phyloP scores from a whole-genome alignment of 345 rosid species.

The Populus davidiana region DNA sequence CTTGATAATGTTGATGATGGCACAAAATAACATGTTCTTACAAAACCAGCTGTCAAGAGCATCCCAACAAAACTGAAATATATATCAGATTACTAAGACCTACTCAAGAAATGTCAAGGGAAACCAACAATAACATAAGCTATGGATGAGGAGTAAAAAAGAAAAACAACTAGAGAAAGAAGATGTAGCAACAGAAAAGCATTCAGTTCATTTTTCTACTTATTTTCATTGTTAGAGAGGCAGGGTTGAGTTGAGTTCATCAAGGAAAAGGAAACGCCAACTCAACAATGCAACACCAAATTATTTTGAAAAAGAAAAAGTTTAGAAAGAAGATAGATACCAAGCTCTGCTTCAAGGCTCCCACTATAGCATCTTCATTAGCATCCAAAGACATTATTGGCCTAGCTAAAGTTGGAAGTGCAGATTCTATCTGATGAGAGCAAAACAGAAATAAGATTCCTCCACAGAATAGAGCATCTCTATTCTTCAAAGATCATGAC shows the following conservation, averaged over 20 bases:
- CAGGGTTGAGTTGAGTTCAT: not conserved
- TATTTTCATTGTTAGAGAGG: not conserved
- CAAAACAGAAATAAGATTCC: conserved; percentile 17
- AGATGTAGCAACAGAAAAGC: conserved; percentile 1
- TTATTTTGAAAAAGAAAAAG: not conserved
- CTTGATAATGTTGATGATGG: not conserved
- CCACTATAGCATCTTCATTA: conserved; percentile 92
- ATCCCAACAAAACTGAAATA: not conserved
- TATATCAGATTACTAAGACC: conserved; percentile 2
- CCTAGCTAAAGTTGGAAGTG: conserved; percentile 76
- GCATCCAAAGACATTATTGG: conserved; percentile 99
- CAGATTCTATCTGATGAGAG: conserved; percentile 76
- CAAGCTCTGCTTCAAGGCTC: conserved; percentile 88
- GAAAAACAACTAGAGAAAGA: not conserved
- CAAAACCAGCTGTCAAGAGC: not conserved
- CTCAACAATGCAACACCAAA: not conserved
- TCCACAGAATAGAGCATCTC: not conserved
- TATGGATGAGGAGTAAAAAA: not conserved
- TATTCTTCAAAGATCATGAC: not conserved
- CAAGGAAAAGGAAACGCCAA: not conserved
- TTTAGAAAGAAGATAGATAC: conserved; percentile 38
- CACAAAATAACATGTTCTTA: not conserved
- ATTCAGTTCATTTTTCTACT: not conserved
- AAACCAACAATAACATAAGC: not conserved
- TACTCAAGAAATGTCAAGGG: not conserved